phyloP scores from a whole-genome alignment of 257 asterid species.

The Solanum rostratum region DNA sequence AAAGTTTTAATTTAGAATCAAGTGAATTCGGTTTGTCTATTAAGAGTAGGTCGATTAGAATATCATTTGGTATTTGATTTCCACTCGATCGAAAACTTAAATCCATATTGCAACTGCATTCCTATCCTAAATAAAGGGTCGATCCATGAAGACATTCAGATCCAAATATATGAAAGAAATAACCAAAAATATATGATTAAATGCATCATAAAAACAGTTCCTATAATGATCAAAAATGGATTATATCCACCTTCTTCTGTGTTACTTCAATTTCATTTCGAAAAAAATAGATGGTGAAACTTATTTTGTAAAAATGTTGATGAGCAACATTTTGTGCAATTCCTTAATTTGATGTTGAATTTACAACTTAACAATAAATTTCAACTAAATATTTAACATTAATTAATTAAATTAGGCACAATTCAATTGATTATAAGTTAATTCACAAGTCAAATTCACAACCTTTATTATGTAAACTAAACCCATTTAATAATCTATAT shows the following conservation, averaged over 20 bases:
- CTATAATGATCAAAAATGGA: conserved; percentile 5
- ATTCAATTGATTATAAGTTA: background rate
- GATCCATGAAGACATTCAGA: background rate
- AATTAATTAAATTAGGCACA: background rate
- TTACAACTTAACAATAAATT: background rate
- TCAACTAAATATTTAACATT: background rate
- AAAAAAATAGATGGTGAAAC: background rate
- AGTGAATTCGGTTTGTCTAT: background rate
- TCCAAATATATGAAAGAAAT: background rate
- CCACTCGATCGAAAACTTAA: too few species aligned
- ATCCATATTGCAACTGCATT: background rate
- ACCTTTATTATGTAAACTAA: background rate
- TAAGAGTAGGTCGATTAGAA: background rate
- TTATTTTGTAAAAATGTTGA: background rate
- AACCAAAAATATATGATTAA: background rate
- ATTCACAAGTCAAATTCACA: background rate
- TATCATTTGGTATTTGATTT: background rate
- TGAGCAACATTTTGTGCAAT: background rate
- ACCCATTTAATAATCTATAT: too few species aligned
- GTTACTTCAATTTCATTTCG: background rate
- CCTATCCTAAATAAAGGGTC: background rate
- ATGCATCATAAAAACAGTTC: background rate
- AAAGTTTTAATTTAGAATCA: background rate
- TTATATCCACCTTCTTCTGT: background rate
- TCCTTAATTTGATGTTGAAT: background rate